phyloP scores from a whole-genome alignment of 345 rosid species.

The Eucalyptus guilfoylei region DNA sequence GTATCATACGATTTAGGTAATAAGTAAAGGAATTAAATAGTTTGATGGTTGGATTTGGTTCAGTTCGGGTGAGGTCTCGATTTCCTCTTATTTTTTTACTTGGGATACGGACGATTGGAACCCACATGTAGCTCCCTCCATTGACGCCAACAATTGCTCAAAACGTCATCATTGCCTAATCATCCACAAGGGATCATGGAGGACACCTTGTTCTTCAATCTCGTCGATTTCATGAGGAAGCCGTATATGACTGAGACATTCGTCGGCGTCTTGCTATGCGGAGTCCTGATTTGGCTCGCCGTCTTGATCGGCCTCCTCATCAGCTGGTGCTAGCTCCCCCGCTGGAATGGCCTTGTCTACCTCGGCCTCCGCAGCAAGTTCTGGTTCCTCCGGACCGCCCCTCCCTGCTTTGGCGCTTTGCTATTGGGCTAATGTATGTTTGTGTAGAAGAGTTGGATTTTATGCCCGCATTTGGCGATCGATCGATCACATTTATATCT shows the following conservation, averaged over 20 bases:
- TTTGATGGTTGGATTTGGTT: too few relatives aligned
- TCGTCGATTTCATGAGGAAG: constrained; percentile 44
- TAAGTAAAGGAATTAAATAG: too few relatives aligned
- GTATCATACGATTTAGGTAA: too few relatives aligned
- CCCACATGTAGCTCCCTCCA: too few relatives aligned
- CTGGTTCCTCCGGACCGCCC: constrained; percentile 74
- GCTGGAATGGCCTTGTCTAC: constrained; percentile 80
- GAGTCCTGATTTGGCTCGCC: constrained; percentile 93
- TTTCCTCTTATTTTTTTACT: too few relatives aligned
- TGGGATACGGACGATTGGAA: too few relatives aligned
- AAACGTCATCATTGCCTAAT: background rate
- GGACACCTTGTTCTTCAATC: constrained; percentile 36
- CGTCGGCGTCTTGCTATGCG: constrained; percentile 79
- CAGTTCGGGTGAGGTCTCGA: too few relatives aligned
- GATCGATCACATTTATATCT: too few relatives aligned
- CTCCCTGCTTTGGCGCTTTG: too few relatives aligned
- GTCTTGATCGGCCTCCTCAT: constrained; percentile 89
- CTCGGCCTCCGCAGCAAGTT: constrained; percentile 70
- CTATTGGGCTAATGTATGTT: too few relatives aligned
- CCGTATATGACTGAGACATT: constrained; percentile 70
- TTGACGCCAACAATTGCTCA: background rate
- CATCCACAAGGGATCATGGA: constrained; percentile 28
- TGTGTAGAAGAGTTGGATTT: too few relatives aligned
- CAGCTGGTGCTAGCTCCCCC: constrained; percentile 96
- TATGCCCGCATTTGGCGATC: too few relatives aligned